Evolutionary conservation across 2,329 filamentous ascomycete genomes (phyloP).

Genomic region (Neofusicoccum cordaticola): DNA sequence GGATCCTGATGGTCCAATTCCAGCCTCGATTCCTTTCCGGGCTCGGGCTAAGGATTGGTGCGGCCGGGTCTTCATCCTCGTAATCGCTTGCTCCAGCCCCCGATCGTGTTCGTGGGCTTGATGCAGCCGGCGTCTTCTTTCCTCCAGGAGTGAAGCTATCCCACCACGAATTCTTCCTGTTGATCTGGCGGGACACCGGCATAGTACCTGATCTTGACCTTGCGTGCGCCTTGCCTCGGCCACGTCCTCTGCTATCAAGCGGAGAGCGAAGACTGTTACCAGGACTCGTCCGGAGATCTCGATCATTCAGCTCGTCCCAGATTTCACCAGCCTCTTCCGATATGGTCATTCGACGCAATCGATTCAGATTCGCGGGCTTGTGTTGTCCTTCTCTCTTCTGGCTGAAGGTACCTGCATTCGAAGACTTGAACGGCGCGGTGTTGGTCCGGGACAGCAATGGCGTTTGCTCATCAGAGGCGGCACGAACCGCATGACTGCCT

Average conservation of each 20-base stretch:
- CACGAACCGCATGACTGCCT: slow-evolving; percentile 17
- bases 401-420: not conserved
- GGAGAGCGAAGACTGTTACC: not conserved
- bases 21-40: slow-evolving; percentile 3
- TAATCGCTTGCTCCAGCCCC: not conserved
- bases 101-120: not conserved
- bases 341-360: slow-evolving; percentile 45
- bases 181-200: not conserved
- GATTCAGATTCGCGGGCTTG: not conserved
- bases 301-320: slow-evolving; percentile 84
- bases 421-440: slow-evolving; percentile 27
- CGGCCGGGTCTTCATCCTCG: slow-evolving; percentile 12
- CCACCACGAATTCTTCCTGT: slow-evolving; percentile 10
- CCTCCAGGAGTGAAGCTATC: not conserved
- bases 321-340: slow-evolving; percentile 74
- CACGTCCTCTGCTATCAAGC: slow-evolving; percentile 4
- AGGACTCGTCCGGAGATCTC: slow-evolving; percentile 40
- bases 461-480: slow-evolving; percentile 32
- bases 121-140: not conserved
- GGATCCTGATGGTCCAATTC: slow-evolving; percentile 1
- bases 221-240: not conserved
- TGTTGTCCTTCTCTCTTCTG: not conserved
- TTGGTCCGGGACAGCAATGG: slow-evolving; percentile 34
- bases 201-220: slow-evolving; percentile 5
- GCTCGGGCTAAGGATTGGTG: slow-evolving; percentile 8